phyloP scores from a whole-genome alignment of 495 filamentous ascomycete genomes.

The Annulohypoxylon maeteangense region DNA sequence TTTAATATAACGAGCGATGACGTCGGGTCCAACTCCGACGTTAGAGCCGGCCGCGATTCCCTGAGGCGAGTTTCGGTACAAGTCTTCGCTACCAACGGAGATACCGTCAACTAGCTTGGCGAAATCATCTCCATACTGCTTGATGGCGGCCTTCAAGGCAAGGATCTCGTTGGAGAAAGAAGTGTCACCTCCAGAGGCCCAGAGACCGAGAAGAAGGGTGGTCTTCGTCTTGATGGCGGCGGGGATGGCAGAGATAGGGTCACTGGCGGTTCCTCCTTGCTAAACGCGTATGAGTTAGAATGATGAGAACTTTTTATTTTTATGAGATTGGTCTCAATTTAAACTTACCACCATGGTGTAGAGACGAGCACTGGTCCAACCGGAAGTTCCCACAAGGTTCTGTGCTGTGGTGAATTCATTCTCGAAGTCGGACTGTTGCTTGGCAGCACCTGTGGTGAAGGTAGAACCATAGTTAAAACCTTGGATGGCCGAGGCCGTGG shows the following conservation, averaged over 20 bases:
- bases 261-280: constrained; percentile 65
- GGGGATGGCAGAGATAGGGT: constrained; percentile 74
- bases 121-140: constrained; percentile 70
- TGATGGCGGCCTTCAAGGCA: constrained; percentile 72
- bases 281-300: constrained; percentile 35
- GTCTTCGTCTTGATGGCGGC: constrained; percentile 80
- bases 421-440: constrained; percentile 73
- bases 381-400: constrained; percentile 72
- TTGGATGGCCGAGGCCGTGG: constrained; percentile 54
- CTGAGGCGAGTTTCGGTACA: constrained; percentile 80
- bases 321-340: background rate
- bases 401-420: constrained; percentile 76
- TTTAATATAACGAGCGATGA: constrained; percentile 72
- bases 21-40: constrained; percentile 65
- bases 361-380: constrained; percentile 76
- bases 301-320: background rate
- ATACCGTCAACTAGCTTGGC: constrained; percentile 78
- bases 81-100: constrained; percentile 90
- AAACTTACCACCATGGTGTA: constrained; percentile 61
- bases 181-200: constrained; percentile 75
- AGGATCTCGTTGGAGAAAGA: constrained; percentile 73
- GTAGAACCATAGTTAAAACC: constrained; percentile 88
- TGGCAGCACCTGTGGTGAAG: constrained; percentile 68
- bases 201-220: constrained; percentile 78
- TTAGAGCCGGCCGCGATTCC: constrained; percentile 55